A percentile compares a stretch with the other conserved stretches of the same genome.
phyloP scores from a whole-genome alignment of 169 alveolate species.

The Plasmodium gaboni region DNA sequence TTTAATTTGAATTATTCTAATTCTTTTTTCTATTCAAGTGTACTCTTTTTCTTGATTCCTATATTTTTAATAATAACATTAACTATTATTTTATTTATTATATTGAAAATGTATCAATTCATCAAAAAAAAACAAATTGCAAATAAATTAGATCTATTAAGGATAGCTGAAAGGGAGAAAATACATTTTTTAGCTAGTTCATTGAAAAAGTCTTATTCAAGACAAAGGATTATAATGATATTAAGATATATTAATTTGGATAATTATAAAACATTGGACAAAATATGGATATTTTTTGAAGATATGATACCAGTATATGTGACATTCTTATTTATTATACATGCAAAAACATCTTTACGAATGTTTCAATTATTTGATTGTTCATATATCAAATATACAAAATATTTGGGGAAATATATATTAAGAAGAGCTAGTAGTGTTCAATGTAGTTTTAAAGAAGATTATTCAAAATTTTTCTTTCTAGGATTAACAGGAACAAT shows the following conservation, averaged over 20 bases:
- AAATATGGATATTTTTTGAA: constrained; percentile 83
- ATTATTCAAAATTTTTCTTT: constrained; percentile 81
- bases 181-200: constrained; percentile 74
- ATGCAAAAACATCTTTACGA: constrained; percentile 84
- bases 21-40: constrained; percentile 86
- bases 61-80: constrained; percentile 79
- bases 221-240: constrained; percentile 87
- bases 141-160: constrained; percentile 74
- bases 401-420: constrained; percentile 79
- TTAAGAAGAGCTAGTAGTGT: constrained; percentile 87
- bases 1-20: constrained; percentile 82
- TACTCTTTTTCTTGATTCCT: constrained; percentile 83
- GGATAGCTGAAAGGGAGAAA: constrained; percentile 81
- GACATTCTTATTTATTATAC: constrained; percentile 87
- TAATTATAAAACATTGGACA: constrained; percentile 79
- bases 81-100: constrained; percentile 81
- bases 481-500: constrained; percentile 86
- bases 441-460: constrained; percentile 80
- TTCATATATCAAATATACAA: constrained; percentile 78
- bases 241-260: constrained; percentile 86
- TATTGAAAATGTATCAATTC: constrained; percentile 54
- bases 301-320: constrained; percentile 91
- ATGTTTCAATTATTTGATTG: constrained; percentile 90
- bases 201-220: constrained; percentile 80
- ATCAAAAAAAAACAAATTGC: constrained; percentile 60